These are phyloP conservation scores for Corymbia calophylla DNA, from an alignment of 441 rosid genomes.

Conservation along the genomic window DNA sequence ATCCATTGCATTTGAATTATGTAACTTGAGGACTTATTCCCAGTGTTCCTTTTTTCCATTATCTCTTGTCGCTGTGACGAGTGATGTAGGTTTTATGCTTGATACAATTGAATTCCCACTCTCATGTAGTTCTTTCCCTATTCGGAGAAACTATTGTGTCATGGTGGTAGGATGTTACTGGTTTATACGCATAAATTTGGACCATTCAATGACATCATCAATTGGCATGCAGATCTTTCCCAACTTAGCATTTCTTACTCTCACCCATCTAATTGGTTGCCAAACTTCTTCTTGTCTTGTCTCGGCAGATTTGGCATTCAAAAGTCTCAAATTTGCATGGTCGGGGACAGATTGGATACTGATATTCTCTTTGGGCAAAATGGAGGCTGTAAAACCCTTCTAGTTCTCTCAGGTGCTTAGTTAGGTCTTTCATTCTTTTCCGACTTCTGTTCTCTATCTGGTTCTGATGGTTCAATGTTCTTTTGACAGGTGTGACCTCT, in stretches of 20 bases:
- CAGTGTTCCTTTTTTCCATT: neutral
- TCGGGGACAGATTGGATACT: constrained; percentile 74
- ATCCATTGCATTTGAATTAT: neutral
- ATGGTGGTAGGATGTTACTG: neutral
- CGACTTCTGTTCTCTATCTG: neutral
- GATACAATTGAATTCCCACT: neutral
- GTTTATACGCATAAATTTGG: neutral
- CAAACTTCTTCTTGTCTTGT: neutral
- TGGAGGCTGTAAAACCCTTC: constrained; percentile 73
- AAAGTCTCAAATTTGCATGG: constrained; percentile 84
- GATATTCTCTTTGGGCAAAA: constrained; percentile 71
- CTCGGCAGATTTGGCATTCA: constrained; percentile 61
- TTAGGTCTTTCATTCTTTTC: neutral
- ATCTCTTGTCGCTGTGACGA: neutral
- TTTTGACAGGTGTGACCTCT: constrained; percentile 49
- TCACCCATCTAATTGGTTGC: neutral
- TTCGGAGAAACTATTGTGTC: neutral
- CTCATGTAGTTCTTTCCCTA: neutral
- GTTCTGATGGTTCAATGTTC: neutral
- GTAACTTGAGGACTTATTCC: neutral
- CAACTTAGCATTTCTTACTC: neutral
- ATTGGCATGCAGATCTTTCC: neutral
- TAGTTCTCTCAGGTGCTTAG: constrained; percentile 59
- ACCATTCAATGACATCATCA: neutral
- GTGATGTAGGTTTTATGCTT: neutral